These are phyloP conservation scores for Xylaria hypoxylon DNA, from an alignment of 2,329 filamentous ascomycete species.

Conservation along the genomic window DNA sequence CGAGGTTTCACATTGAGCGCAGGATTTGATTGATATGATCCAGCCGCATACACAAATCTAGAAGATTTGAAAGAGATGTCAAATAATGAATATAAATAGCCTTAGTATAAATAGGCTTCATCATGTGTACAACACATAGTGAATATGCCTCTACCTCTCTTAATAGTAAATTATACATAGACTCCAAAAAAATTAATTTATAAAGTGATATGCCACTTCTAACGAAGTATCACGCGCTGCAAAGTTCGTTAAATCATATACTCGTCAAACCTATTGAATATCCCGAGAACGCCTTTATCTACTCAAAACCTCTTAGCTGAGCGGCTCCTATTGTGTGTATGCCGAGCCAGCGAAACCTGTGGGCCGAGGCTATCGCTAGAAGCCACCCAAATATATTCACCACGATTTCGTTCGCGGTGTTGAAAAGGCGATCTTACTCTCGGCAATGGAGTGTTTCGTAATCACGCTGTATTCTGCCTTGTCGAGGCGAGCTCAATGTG, in stretches of 20 bases:
- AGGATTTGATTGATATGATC: background rate
- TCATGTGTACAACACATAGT: background rate
- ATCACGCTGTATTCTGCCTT: slow-evolving; percentile 11
- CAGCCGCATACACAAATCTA: background rate
- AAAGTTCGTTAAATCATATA: slow-evolving; percentile 9
- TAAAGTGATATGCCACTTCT: slow-evolving; percentile 10
- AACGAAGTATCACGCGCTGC: slow-evolving; percentile 8
- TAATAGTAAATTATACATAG: slow-evolving; percentile 25
- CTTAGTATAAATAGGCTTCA: background rate
- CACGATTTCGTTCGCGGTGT: background rate
- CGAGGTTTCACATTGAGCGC: background rate
- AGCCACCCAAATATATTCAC: background rate
- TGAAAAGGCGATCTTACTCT: background rate
- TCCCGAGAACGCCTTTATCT: slow-evolving; percentile 9
- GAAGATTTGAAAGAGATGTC: background rate
- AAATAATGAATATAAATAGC: background rate
- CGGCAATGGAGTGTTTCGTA: background rate
- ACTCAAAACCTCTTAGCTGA: background rate
- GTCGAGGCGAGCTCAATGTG: slow-evolving; percentile 30
- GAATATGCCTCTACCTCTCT: slow-evolving; percentile 15
- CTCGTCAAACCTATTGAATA: background rate
- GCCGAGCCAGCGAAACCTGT: background rate
- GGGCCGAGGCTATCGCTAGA: background rate
- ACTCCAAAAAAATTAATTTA: slow-evolving; percentile 1
- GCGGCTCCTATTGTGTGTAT: background rate